Percentiles rank a stretch among this genome's conserved stretches.
These are phyloP conservation scores for Colletotrichum cereale DNA, from an alignment of 2,329 filamentous ascomycete species.

Conservation along the genomic window DNA sequence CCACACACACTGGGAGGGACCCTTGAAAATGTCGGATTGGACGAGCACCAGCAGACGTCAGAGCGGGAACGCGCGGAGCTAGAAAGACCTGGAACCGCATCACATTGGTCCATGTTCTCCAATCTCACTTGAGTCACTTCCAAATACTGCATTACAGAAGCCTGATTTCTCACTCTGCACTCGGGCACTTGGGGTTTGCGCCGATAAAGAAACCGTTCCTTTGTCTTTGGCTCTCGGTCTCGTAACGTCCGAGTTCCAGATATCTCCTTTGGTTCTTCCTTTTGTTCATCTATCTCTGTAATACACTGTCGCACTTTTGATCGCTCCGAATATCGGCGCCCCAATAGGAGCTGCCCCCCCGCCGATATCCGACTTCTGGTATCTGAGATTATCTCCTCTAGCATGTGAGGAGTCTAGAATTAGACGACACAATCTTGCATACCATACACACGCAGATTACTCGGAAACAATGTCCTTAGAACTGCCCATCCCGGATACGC, in stretches of 20 bases:
- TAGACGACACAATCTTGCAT: not conserved
- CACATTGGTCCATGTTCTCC: slow-evolving; percentile 9
- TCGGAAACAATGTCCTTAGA: slow-evolving; percentile 52
- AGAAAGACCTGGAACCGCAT: slow-evolving; percentile 38
- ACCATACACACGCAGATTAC: not conserved
- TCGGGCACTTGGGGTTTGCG: not conserved
- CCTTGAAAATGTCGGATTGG: slow-evolving; percentile 30
- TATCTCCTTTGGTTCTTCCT: not conserved
- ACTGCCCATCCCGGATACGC: slow-evolving; percentile 66
- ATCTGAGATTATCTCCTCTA: slow-evolving; percentile 12
- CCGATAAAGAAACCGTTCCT: slow-evolving; percentile 13
- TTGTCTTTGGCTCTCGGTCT: not conserved
- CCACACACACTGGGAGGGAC: slow-evolving; percentile 9
- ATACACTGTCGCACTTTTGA: not conserved
- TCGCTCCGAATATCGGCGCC: slow-evolving; percentile 24
- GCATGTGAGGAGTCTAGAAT: slow-evolving; percentile 1
- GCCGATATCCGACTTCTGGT: slow-evolving; percentile 22
- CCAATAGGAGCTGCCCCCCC: slow-evolving; percentile 8
- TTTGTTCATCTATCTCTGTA: not conserved
- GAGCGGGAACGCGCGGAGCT: slow-evolving; percentile 23
- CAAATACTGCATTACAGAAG: not conserved
- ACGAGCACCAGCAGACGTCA: slow-evolving; percentile 20
- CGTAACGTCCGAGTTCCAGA: not conserved
- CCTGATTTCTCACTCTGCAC: not conserved
- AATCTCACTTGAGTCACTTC: slow-evolving; percentile 35